These are phyloP conservation scores for Cladosporium velox DNA, from an alignment of 2,329 filamentous ascomycete genomes.

Conservation along the genomic window DNA sequence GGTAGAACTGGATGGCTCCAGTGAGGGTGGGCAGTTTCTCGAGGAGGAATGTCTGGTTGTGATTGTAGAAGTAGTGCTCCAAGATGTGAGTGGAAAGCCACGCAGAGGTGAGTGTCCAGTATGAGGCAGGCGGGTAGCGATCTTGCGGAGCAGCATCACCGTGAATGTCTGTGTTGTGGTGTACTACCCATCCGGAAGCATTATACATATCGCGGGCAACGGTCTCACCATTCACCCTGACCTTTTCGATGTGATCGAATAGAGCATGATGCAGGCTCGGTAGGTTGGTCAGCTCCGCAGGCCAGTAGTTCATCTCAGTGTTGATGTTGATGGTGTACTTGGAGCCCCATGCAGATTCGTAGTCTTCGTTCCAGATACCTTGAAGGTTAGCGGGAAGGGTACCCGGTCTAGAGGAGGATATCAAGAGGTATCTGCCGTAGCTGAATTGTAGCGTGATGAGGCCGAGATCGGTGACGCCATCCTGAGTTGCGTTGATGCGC, in stretches of 20 bases:
- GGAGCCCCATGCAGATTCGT: constrained; percentile 52
- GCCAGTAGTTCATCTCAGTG: constrained; percentile 64
- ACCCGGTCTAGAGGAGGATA: constrained; percentile 55
- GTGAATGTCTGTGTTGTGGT: constrained; percentile 62
- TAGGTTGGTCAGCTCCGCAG: constrained; percentile 55
- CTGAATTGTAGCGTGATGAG: constrained; percentile 57
- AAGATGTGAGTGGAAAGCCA: constrained; percentile 65
- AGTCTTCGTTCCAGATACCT: constrained; percentile 55
- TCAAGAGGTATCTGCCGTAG: constrained; percentile 57
- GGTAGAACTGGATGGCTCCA: constrained; percentile 58
- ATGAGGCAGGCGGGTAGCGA: constrained; percentile 44
- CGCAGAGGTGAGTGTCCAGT: constrained; percentile 52
- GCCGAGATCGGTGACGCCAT: constrained; percentile 48
- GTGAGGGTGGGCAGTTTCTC: constrained; percentile 56
- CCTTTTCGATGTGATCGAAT: constrained; percentile 57
- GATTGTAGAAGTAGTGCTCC: constrained; percentile 59
- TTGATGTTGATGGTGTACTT: constrained; percentile 64
- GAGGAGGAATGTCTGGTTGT: constrained; percentile 48
- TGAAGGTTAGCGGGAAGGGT: constrained; percentile 60
- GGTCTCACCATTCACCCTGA: constrained; percentile 55
- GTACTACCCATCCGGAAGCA: constrained; percentile 57
- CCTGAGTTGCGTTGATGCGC: constrained; percentile 51
- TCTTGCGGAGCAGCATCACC: constrained; percentile 57
- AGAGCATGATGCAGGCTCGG: constrained; percentile 48
- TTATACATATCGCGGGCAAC: constrained; percentile 58